Conservation (phyloP, 257 asterid genomes). For the Anisodus tanguticus region DNA sequence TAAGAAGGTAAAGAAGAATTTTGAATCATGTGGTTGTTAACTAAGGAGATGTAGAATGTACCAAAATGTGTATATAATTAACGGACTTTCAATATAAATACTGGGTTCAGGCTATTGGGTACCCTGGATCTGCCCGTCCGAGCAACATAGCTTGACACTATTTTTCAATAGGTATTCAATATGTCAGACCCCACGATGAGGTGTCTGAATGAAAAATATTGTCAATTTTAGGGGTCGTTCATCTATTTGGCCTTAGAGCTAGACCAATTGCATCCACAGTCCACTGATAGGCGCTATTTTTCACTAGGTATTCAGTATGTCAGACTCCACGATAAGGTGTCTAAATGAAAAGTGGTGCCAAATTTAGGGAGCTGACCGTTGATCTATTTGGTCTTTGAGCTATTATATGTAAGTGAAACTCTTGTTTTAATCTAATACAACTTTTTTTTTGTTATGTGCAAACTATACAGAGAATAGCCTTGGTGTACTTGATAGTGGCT, state of each 20-base stretch:
- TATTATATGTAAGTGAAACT: neutral
- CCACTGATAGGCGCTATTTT: neutral
- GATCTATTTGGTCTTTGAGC: neutral
- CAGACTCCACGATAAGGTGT: neutral
- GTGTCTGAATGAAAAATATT: neutral
- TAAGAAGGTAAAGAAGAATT: too few species aligned
- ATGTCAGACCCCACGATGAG: neutral
- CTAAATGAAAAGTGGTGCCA: neutral
- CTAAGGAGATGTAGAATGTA: too few species aligned
- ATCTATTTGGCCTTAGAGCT: neutral
- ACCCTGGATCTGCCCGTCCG: too few species aligned
- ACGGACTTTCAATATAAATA: too few species aligned
- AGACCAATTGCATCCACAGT: too few species aligned
- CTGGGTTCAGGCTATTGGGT: too few species aligned
- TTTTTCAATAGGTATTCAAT: neutral
- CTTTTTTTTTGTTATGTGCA: neutral
- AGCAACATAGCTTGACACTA: neutral
- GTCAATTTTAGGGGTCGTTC: neutral
- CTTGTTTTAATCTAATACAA: neutral
- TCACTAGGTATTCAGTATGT: neutral
- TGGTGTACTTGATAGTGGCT: conserved; percentile 83
- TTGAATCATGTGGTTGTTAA: too few species aligned
- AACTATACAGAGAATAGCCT: conserved; percentile 73
- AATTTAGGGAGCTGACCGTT: neutral
- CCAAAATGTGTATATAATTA: too few species aligned